Percentiles rank a stretch among this genome's conserved stretches.
Conservation (phyloP, 495 filamentous ascomycete genomes). For the Staphylotrichum longicolle region DNA sequence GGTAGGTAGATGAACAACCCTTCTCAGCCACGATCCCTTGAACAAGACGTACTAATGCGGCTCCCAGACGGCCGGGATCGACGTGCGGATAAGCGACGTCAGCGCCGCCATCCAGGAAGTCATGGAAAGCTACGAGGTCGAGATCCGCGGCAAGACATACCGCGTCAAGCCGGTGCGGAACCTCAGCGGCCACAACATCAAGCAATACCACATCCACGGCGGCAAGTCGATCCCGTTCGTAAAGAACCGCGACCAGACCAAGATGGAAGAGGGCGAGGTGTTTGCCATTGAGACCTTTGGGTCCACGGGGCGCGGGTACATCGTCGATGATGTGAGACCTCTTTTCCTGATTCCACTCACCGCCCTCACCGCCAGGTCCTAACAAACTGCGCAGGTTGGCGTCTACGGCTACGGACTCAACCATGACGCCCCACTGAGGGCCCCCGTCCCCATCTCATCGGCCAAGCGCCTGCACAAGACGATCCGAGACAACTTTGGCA, state of each 20-base stretch:
- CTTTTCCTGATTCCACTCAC: neutral
- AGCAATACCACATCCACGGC: slow-evolving; percentile 82
- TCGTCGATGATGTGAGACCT: slow-evolving; percentile 12
- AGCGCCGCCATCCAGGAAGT: slow-evolving; percentile 76
- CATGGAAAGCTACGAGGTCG: slow-evolving; percentile 87
- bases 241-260: slow-evolving; percentile 72
- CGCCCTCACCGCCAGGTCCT: neutral
- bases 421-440: slow-evolving; percentile 64
- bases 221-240: slow-evolving; percentile 86
- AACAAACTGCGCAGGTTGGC: slow-evolving; percentile 1
- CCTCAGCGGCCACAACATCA: slow-evolving; percentile 84
- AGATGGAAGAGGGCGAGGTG: slow-evolving; percentile 92
- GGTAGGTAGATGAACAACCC: slow-evolving; percentile 41
- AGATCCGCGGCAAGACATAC: slow-evolving; percentile 70
- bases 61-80: slow-evolving; percentile 64
- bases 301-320: slow-evolving; percentile 60
- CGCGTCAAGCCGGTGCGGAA: slow-evolving; percentile 84
- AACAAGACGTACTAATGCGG: neutral
- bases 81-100: slow-evolving; percentile 74
- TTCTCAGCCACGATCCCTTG: no score
- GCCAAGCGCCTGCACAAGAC: slow-evolving; percentile 79
- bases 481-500: slow-evolving; percentile 91
- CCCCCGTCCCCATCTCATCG: slow-evolving; percentile 51
- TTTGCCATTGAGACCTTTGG: slow-evolving; percentile 95
- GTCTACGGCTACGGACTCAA: slow-evolving; percentile 74